A percentile compares a stretch with the other conserved stretches of the same genome.
Evolutionary conservation across 305 asterid species (phyloP).

Genomic region (Lippia alba): DNA sequence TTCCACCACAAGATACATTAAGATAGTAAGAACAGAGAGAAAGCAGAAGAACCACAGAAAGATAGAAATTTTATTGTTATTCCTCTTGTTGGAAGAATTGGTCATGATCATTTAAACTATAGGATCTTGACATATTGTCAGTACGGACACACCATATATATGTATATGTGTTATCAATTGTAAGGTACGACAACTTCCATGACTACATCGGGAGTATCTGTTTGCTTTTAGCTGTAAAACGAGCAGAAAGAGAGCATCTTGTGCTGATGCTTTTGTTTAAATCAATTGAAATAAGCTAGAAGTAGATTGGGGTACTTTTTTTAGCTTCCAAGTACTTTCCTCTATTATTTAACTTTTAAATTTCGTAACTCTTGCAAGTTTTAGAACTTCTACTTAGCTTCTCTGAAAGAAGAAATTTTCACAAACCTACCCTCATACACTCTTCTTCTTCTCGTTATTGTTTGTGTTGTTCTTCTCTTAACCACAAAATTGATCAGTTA

Average conservation of each 20-base stretch:
- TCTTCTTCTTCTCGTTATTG: background rate
- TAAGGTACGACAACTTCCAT: slow-evolving; percentile 5
- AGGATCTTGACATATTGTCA: slow-evolving; percentile 7
- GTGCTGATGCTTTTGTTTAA: too few species aligned
- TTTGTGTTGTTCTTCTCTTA: slow-evolving; percentile 22
- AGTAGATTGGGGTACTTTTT: too few species aligned
- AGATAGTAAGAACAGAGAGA: slow-evolving; percentile 9
- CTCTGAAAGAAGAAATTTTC: too few species aligned
- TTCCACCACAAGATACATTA: slow-evolving; percentile 39
- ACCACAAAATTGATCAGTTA: background rate
- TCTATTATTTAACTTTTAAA: too few species aligned
- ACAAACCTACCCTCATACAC: background rate
- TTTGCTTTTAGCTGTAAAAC: too few species aligned
- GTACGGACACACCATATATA: background rate
- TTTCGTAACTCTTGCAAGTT: too few species aligned
- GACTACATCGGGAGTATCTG: too few species aligned
- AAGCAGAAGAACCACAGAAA: slow-evolving; percentile 10
- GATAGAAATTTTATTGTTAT: slow-evolving; percentile 13
- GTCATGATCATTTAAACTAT: background rate
- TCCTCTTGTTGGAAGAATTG: slow-evolving; percentile 13
- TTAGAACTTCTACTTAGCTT: too few species aligned
- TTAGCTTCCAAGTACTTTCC: too few species aligned
- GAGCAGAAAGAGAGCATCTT: too few species aligned
- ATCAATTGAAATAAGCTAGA: too few species aligned
- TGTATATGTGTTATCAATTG: background rate